A percentile compares a stretch with the other conserved stretches of the same genome.
These are phyloP conservation scores for Trametes cubensis DNA, from an alignment of 768 basidiomycete genomes.

Conservation along the genomic window DNA sequence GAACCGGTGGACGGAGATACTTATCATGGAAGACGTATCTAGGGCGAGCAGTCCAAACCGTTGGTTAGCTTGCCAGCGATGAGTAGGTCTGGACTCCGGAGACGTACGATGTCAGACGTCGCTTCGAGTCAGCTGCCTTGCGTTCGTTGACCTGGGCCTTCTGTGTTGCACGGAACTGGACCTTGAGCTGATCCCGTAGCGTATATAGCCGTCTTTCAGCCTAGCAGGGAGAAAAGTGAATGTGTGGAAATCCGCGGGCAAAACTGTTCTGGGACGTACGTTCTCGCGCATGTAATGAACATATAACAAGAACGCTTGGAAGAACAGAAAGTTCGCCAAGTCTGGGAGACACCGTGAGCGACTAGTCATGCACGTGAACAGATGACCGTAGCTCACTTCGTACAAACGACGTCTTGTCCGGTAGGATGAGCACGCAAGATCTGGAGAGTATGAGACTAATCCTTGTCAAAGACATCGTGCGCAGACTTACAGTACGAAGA, in stretches of 20 bases:
- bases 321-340: conserved; percentile 74
- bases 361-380: conserved; percentile 12
- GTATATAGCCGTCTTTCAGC: conserved; percentile 52
- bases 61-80: conserved; percentile 3
- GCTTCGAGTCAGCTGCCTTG: conserved; percentile 80
- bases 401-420: conserved; percentile 40
- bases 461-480: neutral
- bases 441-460: conserved; percentile 41
- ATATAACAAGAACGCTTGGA: conserved; percentile 80
- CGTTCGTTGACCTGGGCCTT: conserved; percentile 62
- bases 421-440: conserved; percentile 40
- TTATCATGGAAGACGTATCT: conserved; percentile 82
- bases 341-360: conserved; percentile 38
- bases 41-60: conserved; percentile 24
- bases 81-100: conserved; percentile 27
- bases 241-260: neutral
- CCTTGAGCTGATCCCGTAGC: conserved; percentile 56
- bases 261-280: conserved; percentile 35
- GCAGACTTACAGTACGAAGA: conserved; percentile 53
- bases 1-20: conserved; percentile 41
- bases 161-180: conserved; percentile 59
- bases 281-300: conserved; percentile 52
- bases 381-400: conserved; percentile 38
- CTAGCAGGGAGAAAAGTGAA: conserved; percentile 20
- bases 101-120: conserved; percentile 75